A percentile compares a stretch with the other conserved stretches of the same genome.
Evolutionary conservation across 805 yeast genomes (phyloP).

Genomic region (Myxozyma monticola): DNA sequence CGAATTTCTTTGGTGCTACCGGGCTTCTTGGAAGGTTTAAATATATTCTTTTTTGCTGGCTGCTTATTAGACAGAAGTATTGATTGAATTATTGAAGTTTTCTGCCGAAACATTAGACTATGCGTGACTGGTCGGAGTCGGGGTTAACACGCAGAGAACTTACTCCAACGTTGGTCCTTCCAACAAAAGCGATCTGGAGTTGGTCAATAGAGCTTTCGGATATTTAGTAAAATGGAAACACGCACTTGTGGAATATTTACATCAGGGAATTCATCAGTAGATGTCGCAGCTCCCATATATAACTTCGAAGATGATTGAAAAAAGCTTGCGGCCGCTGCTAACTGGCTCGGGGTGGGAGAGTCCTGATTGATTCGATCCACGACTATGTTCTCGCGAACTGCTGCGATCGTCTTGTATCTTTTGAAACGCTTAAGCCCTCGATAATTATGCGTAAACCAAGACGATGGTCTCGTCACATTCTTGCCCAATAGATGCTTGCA

Average conservation of each 20-base stretch:
- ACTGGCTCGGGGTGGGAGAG: too few relatives aligned
- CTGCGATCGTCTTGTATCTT: too few relatives aligned
- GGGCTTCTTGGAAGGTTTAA: slow-evolving; percentile 10
- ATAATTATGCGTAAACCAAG: too few relatives aligned
- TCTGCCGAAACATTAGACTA: not conserved
- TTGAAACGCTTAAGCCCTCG: too few relatives aligned
- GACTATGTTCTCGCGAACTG: too few relatives aligned
- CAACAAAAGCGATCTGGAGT: slow-evolving; percentile 16
- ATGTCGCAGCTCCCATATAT: not conserved
- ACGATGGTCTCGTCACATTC: too few relatives aligned
- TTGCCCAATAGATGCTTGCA: too few relatives aligned
- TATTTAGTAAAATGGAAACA: not conserved
- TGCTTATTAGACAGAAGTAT: not conserved
- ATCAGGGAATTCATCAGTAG: slow-evolving; percentile 2
- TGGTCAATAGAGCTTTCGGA: not conserved
- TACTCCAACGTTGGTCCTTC: slow-evolving; percentile 26
- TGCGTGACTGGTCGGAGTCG: not conserved
- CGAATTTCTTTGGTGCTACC: slow-evolving; percentile 18
- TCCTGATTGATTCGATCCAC: too few relatives aligned
- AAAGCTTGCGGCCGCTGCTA: too few relatives aligned
- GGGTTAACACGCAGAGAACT: not conserved
- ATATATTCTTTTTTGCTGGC: not conserved
- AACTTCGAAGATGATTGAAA: not conserved
- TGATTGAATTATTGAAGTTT: slow-evolving; percentile 8
- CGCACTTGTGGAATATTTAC: slow-evolving; percentile 12